Percentiles rank a stretch among this genome's conserved stretches.
These are phyloP conservation scores for Tylopilus rubrobrunneus DNA, from an alignment of 768 basidiomycete species.

Conservation along the genomic window DNA sequence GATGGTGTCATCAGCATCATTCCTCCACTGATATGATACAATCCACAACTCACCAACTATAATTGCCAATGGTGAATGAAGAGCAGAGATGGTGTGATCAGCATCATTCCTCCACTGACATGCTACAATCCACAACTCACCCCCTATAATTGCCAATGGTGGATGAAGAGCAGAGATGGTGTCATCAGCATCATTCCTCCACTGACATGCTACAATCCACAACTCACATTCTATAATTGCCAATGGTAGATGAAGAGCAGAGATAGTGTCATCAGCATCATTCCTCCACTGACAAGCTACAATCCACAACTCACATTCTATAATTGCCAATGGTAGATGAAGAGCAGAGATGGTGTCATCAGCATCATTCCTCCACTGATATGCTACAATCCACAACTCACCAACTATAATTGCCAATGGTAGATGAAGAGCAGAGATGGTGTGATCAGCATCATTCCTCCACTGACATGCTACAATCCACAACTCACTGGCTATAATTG, in stretches of 20 bases:
- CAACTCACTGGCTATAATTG: background rate
- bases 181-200: background rate
- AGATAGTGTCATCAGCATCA: too few species aligned
- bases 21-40: too few species aligned
- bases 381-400: too few species aligned
- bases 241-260: background rate
- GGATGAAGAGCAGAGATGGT: background rate
- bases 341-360: too few species aligned
- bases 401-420: background rate
- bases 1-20: too few species aligned
- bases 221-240: background rate
- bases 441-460: background rate
- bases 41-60: background rate
- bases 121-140: background rate
- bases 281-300: too few species aligned
- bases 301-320: too few species aligned
- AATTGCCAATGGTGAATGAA: background rate
- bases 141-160: background rate
- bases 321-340: too few species aligned
- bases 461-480: background rate
- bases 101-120: background rate
- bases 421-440: background rate
- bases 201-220: background rate
- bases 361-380: too few species aligned
- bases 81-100: background rate